Percentiles rank a stretch among this genome's conserved stretches.
Conservation (phyloP, 2,329 filamentous ascomycete genomes). For the Clonostachys byssicola region DNA sequence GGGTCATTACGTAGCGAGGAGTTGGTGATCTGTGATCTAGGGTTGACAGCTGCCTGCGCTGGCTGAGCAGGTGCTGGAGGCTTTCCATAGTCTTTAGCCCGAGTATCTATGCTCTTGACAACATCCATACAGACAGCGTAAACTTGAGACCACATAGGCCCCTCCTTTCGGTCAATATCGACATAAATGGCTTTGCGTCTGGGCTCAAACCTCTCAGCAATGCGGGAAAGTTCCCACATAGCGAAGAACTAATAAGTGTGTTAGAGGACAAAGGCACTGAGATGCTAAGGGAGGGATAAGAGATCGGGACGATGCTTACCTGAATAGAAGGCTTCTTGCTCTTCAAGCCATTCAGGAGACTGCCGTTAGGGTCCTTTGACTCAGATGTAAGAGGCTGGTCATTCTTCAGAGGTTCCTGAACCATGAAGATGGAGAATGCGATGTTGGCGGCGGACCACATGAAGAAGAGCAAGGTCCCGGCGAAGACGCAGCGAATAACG, state of each 20-base stretch:
- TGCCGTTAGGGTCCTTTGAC: constrained; percentile 88
- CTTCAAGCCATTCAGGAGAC: constrained; percentile 77
- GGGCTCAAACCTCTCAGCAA: constrained; percentile 69
- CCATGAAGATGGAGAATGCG: constrained; percentile 77
- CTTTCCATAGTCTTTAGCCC: constrained; percentile 60
- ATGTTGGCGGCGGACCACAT: constrained; percentile 76
- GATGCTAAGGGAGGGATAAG: constrained; percentile 2
- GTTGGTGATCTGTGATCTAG: constrained; percentile 23
- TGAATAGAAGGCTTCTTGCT: constrained; percentile 76
- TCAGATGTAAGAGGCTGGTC: constrained; percentile 78
- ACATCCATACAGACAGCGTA: constrained; percentile 64
- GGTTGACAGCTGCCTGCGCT: constrained; percentile 15
- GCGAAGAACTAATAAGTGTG: constrained; percentile 63
- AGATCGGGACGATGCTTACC: constrained; percentile 34
- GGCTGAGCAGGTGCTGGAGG: constrained; percentile 25
- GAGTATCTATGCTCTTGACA: constrained; percentile 61
- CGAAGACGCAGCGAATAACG: constrained; percentile 49
- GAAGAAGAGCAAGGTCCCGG: constrained; percentile 63
- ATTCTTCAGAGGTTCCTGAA: constrained; percentile 78
- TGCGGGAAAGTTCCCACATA: constrained; percentile 84
- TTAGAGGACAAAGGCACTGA: background rate
- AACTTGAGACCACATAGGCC: constrained; percentile 78
- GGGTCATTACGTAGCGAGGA: constrained; percentile 38
- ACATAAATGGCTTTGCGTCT: constrained; percentile 78
- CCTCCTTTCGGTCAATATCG: constrained; percentile 80